Evolutionary conservation across 768 basidiomycete genomes (phyloP), one percentile per base, ranked within the genome.

Genomic region (Lanmaoa pseudosensibilis): DNA sequence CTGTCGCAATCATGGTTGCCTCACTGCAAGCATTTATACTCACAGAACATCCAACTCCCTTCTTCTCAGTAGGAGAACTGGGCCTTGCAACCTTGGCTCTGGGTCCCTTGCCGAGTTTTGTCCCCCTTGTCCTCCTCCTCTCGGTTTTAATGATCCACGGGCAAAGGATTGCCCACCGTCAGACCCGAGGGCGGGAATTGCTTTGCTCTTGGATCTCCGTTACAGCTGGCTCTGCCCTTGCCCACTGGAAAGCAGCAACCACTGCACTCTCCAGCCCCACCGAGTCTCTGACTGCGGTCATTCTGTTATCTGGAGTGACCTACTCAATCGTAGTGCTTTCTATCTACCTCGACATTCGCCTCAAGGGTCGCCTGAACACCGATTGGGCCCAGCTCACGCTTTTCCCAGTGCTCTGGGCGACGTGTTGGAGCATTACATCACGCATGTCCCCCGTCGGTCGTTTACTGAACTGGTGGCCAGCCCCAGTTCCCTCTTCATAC

Each of bases 401-500:
- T 37, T 90, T 92, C 67, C 90, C 90, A 0, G 78, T 80, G 0
- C 61, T 88, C 21, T 93, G 90, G 90, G 77, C 84, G 4, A 78
- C 81, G 1, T 61, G 76, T 3, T 91, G 89, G 89, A 78, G 72
- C 50, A 62, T 66, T 1, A 57, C 83, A 0, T 80, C 88, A 1
- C 77, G 72, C 57, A 15, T 80, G 30, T 90, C 82, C 63, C 88
- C 88, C 2, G 68, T 91, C 9, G 92, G 91, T 10, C 80, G 86
- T 54, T 79, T 93, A 12, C 75, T 83, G 10, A 80, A 85, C 16
- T 93, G 90, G 90, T 68, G 63, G 57, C 65, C 65, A 44, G 85
- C 79, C 33, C 84, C 88, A 11, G 74, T 82, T 15, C 68, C 77
- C 8, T 67, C 78, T 34, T 77, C 79, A 0, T 93, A 92, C 64